Conservation (phyloP, 177 flowering plant species). For the Vitis hybrid region DNA sequence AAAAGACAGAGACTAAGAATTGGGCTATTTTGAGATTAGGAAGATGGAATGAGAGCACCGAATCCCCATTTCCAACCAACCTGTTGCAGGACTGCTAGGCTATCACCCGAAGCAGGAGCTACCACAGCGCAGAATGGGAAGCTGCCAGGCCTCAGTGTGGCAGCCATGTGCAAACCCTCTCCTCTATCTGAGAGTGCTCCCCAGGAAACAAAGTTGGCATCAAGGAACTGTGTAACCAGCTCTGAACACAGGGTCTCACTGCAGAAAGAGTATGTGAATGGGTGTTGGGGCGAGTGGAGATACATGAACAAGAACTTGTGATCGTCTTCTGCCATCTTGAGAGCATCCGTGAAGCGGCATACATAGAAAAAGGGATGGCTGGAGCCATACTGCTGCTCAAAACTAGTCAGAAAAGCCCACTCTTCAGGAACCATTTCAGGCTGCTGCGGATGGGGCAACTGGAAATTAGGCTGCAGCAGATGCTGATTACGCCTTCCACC, state of each 20-base stretch:
- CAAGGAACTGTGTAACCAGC: conserved; percentile 61
- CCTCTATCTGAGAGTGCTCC: conserved; percentile 52
- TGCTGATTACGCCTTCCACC: conserved; percentile 33
- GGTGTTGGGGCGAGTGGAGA: conserved; percentile 70
- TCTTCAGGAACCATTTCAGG: conserved; percentile 33
- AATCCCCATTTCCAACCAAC: conserved; percentile 26
- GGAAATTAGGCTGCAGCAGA: conserved; percentile 16
- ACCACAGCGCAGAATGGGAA: conserved; percentile 72
- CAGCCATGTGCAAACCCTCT: conserved; percentile 60
- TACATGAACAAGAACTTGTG: conserved; percentile 67
- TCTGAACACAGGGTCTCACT: conserved; percentile 59
- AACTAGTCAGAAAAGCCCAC: conserved; percentile 48
- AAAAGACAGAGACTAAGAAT: background rate
- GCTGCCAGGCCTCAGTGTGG: conserved; percentile 34
- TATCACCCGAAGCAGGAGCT: conserved; percentile 48
- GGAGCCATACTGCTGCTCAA: conserved; percentile 62
- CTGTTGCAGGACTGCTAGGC: conserved; percentile 63
- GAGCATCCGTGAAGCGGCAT: conserved; percentile 49
- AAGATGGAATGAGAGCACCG: background rate
- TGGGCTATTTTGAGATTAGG: background rate
- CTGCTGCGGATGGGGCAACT: conserved; percentile 25
- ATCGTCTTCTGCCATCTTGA: conserved; percentile 61
- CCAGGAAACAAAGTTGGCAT: conserved; percentile 78
- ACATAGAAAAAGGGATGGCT: conserved; percentile 68
- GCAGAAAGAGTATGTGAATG: conserved; percentile 61